These are phyloP conservation scores for Lathyrus sativus DNA, from an alignment of 306 rosid genomes.

Conservation along the genomic window DNA sequence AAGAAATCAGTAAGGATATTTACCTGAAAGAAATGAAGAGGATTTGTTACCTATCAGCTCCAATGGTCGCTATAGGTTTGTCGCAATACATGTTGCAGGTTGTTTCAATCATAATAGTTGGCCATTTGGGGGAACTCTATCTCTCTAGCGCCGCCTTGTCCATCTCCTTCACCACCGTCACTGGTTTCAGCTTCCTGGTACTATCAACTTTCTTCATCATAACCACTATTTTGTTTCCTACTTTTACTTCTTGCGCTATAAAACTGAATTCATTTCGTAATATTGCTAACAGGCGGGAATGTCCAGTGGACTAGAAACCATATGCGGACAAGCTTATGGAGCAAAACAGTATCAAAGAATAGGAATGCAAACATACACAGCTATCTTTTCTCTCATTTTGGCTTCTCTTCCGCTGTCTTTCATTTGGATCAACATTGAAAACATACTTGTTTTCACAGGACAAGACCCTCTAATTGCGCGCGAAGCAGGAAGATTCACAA, in stretches of 20 bases:
- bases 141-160: constrained; percentile 62
- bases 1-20: constrained; percentile 35
- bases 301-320: constrained; percentile 71
- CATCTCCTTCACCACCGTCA: constrained; percentile 52
- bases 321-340: constrained; percentile 72
- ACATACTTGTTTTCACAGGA: constrained; percentile 56
- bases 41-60: constrained; percentile 48
- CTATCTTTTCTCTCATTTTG: constrained; percentile 59
- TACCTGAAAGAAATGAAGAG: constrained; percentile 51
- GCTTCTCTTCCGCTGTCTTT: constrained; percentile 63
- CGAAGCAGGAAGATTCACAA: constrained; percentile 63
- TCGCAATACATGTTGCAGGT: constrained; percentile 56
- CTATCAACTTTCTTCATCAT: too few relatives aligned
- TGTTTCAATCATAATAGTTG: constrained; percentile 59
- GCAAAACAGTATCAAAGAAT: constrained; percentile 57
- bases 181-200: constrained; percentile 63
- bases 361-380: constrained; percentile 59
- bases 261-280: too few relatives aligned
- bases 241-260: too few relatives aligned
- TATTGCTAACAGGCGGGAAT: constrained; percentile 45
- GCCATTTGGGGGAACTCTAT: constrained; percentile 58
- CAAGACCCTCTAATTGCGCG: constrained; percentile 78
- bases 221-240: too few relatives aligned
- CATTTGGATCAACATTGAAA: constrained; percentile 63
- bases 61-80: constrained; percentile 47